Conservation (phyloP, 2,329 filamentous ascomycete genomes). For the Talaromyces sp. region DNA sequence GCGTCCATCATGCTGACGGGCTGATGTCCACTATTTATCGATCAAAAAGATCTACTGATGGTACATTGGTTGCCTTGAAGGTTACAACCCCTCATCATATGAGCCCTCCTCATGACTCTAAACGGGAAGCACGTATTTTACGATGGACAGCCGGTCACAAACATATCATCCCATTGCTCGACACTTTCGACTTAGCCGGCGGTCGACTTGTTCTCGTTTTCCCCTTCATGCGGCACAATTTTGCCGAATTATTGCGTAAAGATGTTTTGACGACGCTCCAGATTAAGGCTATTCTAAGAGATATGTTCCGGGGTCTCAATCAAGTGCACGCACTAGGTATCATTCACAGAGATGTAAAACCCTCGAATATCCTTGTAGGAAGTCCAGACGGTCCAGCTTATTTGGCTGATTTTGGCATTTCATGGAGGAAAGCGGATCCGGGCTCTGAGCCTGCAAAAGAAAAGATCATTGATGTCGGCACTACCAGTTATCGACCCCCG, state of each 20-base stretch:
- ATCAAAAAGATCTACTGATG: constrained; percentile 42
- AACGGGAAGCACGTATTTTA: constrained; percentile 73
- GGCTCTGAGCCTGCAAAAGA: constrained; percentile 57
- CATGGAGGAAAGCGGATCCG: constrained; percentile 63
- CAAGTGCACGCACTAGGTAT: constrained; percentile 70
- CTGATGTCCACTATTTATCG: constrained; percentile 81
- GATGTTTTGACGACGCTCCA: constrained; percentile 38
- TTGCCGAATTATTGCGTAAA: constrained; percentile 61
- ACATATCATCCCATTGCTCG: constrained; percentile 62
- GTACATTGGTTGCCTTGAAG: constrained; percentile 66
- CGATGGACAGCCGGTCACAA: constrained; percentile 49
- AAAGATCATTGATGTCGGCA: constrained; percentile 92
- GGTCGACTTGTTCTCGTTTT: constrained; percentile 75
- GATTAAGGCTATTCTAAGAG: constrained; percentile 51
- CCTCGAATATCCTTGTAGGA: constrained; percentile 74
- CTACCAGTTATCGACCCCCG: constrained; percentile 82
- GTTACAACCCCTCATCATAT: constrained; percentile 70
- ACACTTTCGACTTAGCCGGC: constrained; percentile 65
- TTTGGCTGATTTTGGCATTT: constrained; percentile 86
- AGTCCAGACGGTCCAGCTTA: constrained; percentile 65
- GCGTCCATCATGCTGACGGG: constrained; percentile 58
- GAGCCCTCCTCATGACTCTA: constrained; percentile 75
- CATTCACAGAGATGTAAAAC: constrained; percentile 91
- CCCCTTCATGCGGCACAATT: constrained; percentile 71
- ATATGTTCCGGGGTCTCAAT: constrained; percentile 65